Base-by-base conservation (phyloP, 2,329 filamentous ascomycete species). In the Stylonectria norvegica region DNA sequence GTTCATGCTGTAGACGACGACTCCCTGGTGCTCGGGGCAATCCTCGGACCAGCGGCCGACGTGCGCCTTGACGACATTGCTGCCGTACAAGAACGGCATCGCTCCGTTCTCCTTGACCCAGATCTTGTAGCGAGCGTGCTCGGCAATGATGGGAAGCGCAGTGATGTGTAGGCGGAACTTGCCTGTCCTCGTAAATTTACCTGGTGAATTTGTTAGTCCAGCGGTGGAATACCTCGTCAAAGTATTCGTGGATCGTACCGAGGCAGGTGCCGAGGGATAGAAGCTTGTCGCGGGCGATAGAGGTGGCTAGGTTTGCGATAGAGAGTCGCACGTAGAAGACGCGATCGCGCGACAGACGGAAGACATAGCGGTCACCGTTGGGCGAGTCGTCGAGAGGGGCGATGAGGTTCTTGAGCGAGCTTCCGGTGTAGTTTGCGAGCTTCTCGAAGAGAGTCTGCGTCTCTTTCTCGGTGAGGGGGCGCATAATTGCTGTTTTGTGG, bases 81-180 rank as follows among this genome's bases (percentile, higher is more conserved):
- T 87, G 38, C 93, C 93, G 67, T 97, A 98, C 33, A 98, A 70
- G 65, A 95, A 97, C 1, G 93, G 91, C 89, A 96, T 95, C 60
- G 94, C 90, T 53, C 93, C 93, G 68, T 97, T 97, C 44, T 83
- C 79, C 69, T 94, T 94, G 53, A 98, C 84, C 89, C 90, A 97
- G 55, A 97, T 83, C 79, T 97, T 97, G 71, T 95, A 95, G 44
- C 93, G 77, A 31, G 91, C 91, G 65, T 96, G 89, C 51, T 88
- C 85, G 42, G 90, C 86, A 52, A 98, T 85, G 49, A 96, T 79
- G 49, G 89, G 85, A 43, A 98, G 75, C 14, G 77, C 86, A 2
- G 91, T 97, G 61, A 97, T 87, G 70, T 96, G 90, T 40, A 98
- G 75, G 38, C 91, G 76, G 72, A 98, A 97, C 67, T 97, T 96